Evolutionary conservation across 1,284 basidiomycete genomes (phyloP).

Genomic region (Pseudozyma pruni): DNA sequence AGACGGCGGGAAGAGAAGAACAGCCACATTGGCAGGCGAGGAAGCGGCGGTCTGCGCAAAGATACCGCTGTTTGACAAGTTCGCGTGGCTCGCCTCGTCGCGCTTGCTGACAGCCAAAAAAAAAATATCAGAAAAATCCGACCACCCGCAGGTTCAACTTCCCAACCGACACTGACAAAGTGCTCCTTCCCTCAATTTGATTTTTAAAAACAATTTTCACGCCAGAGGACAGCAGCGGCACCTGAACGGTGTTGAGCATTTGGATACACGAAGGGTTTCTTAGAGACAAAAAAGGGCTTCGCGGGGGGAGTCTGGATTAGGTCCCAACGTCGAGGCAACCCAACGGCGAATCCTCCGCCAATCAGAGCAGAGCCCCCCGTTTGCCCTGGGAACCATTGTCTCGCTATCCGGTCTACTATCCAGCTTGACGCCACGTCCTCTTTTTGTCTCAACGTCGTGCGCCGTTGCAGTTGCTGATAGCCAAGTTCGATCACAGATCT

Average conservation of each 20-base stretch:
- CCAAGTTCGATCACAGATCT: too few species aligned
- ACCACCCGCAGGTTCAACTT: too few species aligned
- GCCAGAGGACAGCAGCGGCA: too few species aligned
- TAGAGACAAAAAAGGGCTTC: background rate
- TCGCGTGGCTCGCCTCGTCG: background rate
- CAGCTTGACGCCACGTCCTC: background rate
- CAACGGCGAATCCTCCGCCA: slow-evolving; percentile 18
- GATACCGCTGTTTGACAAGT: slow-evolving; percentile 3
- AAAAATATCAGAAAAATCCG: too few species aligned
- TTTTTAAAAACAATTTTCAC: too few species aligned
- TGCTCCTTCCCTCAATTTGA: too few species aligned
- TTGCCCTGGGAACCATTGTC: too few species aligned
- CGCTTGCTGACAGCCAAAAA: background rate
- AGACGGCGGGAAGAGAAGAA: background rate
- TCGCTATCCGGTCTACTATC: background rate
- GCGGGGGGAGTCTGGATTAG: slow-evolving; percentile 17
- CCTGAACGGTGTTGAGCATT: too few species aligned
- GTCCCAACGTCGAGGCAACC: background rate
- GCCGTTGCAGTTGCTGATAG: too few species aligned
- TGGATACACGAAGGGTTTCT: too few species aligned
- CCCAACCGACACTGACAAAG: background rate
- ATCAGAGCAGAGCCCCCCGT: slow-evolving; percentile 1
- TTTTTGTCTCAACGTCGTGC: too few species aligned
- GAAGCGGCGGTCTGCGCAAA: slow-evolving; percentile 1
- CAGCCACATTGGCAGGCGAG: background rate